Evolutionary conservation across 345 rosid species (phyloP), one percentile per base, ranked within the genome.

Genomic region (Acer campestre): DNA sequence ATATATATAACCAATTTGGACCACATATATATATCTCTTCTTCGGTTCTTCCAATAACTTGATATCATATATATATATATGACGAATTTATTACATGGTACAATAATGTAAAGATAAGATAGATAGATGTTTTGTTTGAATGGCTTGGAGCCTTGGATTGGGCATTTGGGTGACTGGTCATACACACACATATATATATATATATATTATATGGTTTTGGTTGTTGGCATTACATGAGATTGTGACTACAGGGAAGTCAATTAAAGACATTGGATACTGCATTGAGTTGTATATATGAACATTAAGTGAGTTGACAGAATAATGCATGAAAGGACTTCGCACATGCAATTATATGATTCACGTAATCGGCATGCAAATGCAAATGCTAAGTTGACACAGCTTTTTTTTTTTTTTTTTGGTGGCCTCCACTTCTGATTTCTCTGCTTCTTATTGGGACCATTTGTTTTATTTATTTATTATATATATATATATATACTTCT

Each of bases 321-420:
- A 71, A 51, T 31, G 67, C 80, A 67, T 22, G 68, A 58, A 48
- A 80, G 46, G 77, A 62, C 58, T 23, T 35, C 12, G 55, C 58
- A 61, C 75, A 25, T 25, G 27, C 27, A 70, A 70, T 84, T 69
- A 79, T 70, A 80, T 70, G 89, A 58, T 58, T 88, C 93, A 88
- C 90, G 91, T 65, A 79, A 75, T 84, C 72, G 87, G 58, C 79
- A 83, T 88, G 93, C 80, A 73, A 73, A 77, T 66, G 56, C 8
- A 53, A 62, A 35, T 70, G 74, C 68, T 79, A 55, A 71, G 66
- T 38, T 75, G 75, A 74, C 84, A 61, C 64, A 51, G 75, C 18
- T 58, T 38, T 75, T 65, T 48, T 73, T 75, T 25, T 25, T 25
- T 25, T 1, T 25, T 25, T 25, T 25, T 1, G 1, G 74, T 81